phyloP scores from a whole-genome alignment of 2,329 filamentous ascomycete genomes.

The Lachnellula arida region DNA sequence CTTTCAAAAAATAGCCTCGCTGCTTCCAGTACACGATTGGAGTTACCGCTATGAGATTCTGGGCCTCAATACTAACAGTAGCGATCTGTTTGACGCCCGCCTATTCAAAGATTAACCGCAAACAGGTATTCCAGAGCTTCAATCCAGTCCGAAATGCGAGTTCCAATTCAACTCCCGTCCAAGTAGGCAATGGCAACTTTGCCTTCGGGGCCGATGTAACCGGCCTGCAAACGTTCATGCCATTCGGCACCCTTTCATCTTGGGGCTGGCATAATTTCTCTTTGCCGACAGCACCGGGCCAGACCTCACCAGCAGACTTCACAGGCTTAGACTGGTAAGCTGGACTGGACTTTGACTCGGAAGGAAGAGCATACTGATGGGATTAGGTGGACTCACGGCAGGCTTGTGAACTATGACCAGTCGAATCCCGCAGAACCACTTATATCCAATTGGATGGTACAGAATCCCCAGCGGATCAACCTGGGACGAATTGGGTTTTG shows the following conservation, averaged over 20 bases:
- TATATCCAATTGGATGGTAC: conserved; percentile 47
- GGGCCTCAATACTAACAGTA: background rate
- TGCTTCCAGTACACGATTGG: no score
- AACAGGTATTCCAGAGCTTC: conserved; percentile 17
- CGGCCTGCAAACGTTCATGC: conserved; percentile 41
- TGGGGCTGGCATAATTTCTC: conserved; percentile 44
- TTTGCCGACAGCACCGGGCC: conserved; percentile 33
- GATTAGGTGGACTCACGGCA: conserved; percentile 37
- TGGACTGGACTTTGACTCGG: background rate
- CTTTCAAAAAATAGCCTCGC: background rate
- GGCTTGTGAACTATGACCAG: conserved; percentile 40
- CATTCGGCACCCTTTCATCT: conserved; percentile 38
- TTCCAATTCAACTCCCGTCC: conserved; percentile 32
- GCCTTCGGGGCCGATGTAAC: conserved; percentile 44
- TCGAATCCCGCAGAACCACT: conserved; percentile 37
- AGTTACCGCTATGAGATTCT: background rate
- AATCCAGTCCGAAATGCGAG: conserved; percentile 24
- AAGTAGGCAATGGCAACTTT: conserved; percentile 45
- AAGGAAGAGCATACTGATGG: background rate
- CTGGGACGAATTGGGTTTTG: conserved; percentile 39
- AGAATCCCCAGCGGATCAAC: conserved; percentile 43
- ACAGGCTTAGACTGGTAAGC: conserved; percentile 37
- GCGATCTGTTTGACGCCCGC: background rate
- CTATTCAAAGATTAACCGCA: conserved; percentile 13
- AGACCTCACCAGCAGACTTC: conserved; percentile 35